Evolutionary conservation across 2,329 filamentous ascomycete genomes (phyloP).

Genomic region (Microdochium paspali): DNA sequence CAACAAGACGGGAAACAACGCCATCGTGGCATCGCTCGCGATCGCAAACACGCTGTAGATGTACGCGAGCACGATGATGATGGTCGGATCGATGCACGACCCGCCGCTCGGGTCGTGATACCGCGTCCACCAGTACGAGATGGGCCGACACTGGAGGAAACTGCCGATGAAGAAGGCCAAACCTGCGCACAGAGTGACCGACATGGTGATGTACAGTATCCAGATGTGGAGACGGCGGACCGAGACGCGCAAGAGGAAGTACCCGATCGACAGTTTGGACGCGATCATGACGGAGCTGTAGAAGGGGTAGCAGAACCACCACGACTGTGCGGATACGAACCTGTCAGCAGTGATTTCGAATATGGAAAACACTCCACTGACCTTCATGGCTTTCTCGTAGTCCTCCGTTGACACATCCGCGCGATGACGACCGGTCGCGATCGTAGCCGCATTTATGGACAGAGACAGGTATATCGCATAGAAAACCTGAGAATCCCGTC

Average conservation of each 20-base stretch:
- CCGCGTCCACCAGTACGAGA: constrained; percentile 2
- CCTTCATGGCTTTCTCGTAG: not conserved
- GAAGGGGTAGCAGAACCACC: constrained; percentile 1
- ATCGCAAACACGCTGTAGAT: constrained; percentile 26
- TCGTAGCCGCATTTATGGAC: not conserved
- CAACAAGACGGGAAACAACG: constrained; percentile 30
- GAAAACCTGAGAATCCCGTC: not conserved
- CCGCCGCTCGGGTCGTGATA: constrained; percentile 3
- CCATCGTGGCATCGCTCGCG: constrained; percentile 26
- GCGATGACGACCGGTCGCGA: not conserved
- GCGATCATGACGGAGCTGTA: constrained; percentile 1
- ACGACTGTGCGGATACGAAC: not conserved
- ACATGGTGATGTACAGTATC: constrained; percentile 1
- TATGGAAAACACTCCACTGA: not conserved
- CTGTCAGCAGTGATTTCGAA: not conserved
- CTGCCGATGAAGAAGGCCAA: constrained; percentile 2
- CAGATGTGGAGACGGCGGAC: not conserved
- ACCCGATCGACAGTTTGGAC: constrained; percentile 1
- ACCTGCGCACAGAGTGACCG: not conserved
- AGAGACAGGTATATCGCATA: not conserved
- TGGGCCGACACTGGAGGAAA: not conserved
- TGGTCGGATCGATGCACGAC: constrained; percentile 12
- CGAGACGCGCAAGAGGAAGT: constrained; percentile 2
- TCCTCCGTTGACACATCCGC: not conserved
- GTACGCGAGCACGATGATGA: constrained; percentile 31